Conservation (phyloP, 106 monocot genomes). For the Agapanthus africanus region DNA sequence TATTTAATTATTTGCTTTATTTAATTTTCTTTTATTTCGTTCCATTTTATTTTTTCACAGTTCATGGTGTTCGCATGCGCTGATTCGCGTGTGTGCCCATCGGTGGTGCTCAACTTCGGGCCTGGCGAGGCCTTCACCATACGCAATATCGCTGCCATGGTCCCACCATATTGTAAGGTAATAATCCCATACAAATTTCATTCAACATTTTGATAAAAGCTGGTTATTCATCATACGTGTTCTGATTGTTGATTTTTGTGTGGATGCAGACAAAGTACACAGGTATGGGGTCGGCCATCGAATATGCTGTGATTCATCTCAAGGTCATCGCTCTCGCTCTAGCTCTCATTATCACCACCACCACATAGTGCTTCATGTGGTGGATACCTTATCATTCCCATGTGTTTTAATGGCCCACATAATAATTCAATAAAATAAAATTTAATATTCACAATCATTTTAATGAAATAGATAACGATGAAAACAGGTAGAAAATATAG, state of each 20-base stretch:
- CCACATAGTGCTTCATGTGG: too few relatives aligned
- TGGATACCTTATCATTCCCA: background rate
- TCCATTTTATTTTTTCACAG: too few relatives aligned
- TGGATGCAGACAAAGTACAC: constrained; percentile 36
- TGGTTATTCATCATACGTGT: too few relatives aligned
- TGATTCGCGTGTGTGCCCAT: constrained; percentile 61
- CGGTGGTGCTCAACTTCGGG: constrained; percentile 23
- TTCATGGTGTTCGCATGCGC: constrained; percentile 84
- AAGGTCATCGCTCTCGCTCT: constrained; percentile 34
- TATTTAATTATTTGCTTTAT: too few relatives aligned
- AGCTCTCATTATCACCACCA: too few relatives aligned
- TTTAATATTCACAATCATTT: background rate
- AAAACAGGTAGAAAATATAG: constrained; percentile 54
- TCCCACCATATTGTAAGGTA: constrained; percentile 64
- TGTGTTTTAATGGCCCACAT: background rate
- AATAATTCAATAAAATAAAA: background rate
- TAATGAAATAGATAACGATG: background rate
- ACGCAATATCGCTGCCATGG: constrained; percentile 82
- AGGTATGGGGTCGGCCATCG: constrained; percentile 59
- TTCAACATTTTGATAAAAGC: too few relatives aligned
- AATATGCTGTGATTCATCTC: constrained; percentile 64
- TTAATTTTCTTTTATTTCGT: too few relatives aligned
- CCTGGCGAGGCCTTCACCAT: constrained; percentile 81
- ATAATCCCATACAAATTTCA: too few relatives aligned
- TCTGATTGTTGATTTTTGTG: too few relatives aligned